Evolutionary conservation across 257 asterid genomes (phyloP), one percentile per base, ranked within the genome.

Genomic region (Petunia axillaris): DNA sequence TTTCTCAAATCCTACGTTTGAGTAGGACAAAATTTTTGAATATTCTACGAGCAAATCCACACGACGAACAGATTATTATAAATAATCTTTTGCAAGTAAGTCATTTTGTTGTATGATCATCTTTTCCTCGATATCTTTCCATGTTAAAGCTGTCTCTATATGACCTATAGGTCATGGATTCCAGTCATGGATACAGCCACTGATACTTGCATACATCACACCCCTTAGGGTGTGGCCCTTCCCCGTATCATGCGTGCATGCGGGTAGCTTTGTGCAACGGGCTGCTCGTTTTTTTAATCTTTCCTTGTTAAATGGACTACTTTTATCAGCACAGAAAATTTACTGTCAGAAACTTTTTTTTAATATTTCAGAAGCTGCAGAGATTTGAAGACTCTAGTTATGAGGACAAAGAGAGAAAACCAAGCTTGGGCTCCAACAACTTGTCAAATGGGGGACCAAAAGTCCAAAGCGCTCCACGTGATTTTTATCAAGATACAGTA

Each of bases 341-440:
- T 48, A 43, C 44, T 14, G 57, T 37, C 11, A 8, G 11, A 71
- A 46, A 40, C 2, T 40, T 39, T 85, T 79, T 55, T 60, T 53
- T 59, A 75, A 75, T 43, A 68, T 0, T 25, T 35, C 76, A 91
- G 97, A 93, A 91, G 84, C 87, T 89, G 83, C 85, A 92, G 84
- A 90, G 83, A 80, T 53, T 87, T 65, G 84, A 84, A 84, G 82
- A 87, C 54, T 82, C 82, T 35, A 85, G 87, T 67, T 46, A 84
- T 46, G 91, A 81, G 81, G 89, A 88, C 81, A 85, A 84, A 44
- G 89, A 89, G 7, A 78, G 6, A 9, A 93, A 85, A 58, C 84
- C 83, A 43, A 62, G 75, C 79, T 76, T 82, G 83, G 81, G 79
- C 80, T 75, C 76, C 53, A 66, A 79, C 48, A 81, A 82, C 36